Base-by-base conservation (phyloP, 2,329 filamentous ascomycete species). In the Paracoccidioides lutzii region DNA sequence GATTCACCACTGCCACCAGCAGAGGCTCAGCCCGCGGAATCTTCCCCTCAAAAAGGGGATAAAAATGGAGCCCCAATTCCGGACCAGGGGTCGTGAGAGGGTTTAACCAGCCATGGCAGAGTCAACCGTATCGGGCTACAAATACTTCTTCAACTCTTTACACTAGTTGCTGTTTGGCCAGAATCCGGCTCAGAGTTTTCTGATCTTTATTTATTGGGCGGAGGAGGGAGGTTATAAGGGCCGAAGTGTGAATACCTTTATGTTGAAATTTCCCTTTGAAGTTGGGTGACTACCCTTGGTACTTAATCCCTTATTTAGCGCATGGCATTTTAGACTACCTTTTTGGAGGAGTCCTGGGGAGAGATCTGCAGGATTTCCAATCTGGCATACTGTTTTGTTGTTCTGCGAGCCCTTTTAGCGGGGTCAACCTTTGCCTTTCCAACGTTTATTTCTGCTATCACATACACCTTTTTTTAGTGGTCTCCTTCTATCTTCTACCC, bases 31-130 rank as follows among this genome's bases (percentile, higher is more conserved):
- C 52, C 56, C 3, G 15, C 37, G 30, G 42, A 37, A 12, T 41
- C 40, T 3, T n/a, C 42, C 15, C 10, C 32, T 4, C 22, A 33
- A 12, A n/a, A 41, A n/a, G 28, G 33, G 5, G 38, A 38, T 22
- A 44, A 50, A 53, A 49, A 56, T 35, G 54, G 43, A 41, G n/a
- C 32, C 38, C 12, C 28, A 50, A 15, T 43, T 38, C 33, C 53
- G 22, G 53, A 40, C 30, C 9, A 52, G 37, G 43, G 33, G 22
- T 28, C 44, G 8, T 48, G 28, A 54, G 9, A 33, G 22, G 9
- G 30, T 9, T 28, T 40, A 30, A 8, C n/a, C 38, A 6, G 2
- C 12, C 22, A 38, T 44, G 5, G 5, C 15, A 15, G n/a, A 12
- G 35, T 22, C 4, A 52, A 22, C 22, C 22, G 22, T 14, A 41